A percentile compares a stretch with the other conserved stretches of the same genome.
Evolutionary conservation across 2,329 filamentous ascomycete genomes (phyloP).

Genomic region (Dactylellina leptospora): DNA sequence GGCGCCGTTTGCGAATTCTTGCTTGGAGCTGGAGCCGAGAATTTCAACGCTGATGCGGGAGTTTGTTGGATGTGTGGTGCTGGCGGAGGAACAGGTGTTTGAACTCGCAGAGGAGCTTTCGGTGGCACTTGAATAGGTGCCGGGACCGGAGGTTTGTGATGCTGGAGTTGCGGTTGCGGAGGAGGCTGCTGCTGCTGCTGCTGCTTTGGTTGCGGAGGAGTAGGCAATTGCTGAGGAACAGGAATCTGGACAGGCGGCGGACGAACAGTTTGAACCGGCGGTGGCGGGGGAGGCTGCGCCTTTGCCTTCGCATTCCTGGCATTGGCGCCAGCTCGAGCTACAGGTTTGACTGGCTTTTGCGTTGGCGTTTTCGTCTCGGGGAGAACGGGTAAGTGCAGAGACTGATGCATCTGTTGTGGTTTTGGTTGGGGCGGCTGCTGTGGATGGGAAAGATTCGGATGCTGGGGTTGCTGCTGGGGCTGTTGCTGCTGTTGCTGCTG

Average conservation of each 20-base stretch:
- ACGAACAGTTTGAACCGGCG: conserved; percentile 11
- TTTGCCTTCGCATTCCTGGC: conserved; percentile 43
- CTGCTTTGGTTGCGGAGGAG: conserved; percentile 53
- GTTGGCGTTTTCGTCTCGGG: conserved; percentile 34
- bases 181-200: conserved; percentile 54
- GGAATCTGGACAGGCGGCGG: conserved; percentile 37
- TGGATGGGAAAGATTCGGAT: conserved; percentile 38
- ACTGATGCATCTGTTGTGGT: conserved; percentile 42
- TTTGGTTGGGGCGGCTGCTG: conserved; percentile 32
- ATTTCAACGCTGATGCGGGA: conserved; percentile 31
- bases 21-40: conserved; percentile 45
- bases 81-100: conserved; percentile 36
- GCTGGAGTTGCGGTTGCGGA: conserved; percentile 56
- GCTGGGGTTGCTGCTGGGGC: conserved; percentile 21
- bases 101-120: conserved; percentile 33
- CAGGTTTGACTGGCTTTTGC: conserved; percentile 36
- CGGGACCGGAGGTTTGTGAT: conserved; percentile 55
- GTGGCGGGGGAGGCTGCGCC: conserved; percentile 25
- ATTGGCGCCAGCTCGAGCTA: conserved; percentile 19
- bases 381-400: conserved; percentile 41
- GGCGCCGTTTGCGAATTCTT: conserved; percentile 51
- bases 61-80: conserved; percentile 27
- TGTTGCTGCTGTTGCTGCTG: conserved; percentile 17
- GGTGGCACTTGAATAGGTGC: conserved; percentile 27
- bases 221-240: conserved; percentile 49